phyloP scores from a whole-genome alignment of 306 rosid genomes.

The Sicyos baderoa region DNA sequence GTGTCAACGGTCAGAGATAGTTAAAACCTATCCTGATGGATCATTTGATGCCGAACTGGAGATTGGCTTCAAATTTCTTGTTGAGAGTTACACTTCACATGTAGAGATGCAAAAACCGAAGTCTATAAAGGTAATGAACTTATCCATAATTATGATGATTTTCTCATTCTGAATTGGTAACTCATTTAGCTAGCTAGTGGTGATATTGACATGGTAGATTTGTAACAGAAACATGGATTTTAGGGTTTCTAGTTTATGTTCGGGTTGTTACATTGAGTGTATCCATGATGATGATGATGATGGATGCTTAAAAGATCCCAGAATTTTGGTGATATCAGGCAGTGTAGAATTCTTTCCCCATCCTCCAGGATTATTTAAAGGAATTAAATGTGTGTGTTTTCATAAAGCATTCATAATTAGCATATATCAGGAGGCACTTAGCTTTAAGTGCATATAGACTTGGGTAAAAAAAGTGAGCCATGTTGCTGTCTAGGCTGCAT shows the following conservation, averaged over 20 bases:
- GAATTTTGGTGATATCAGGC: not conserved
- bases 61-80: slow-evolving; percentile 89
- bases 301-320: slow-evolving; percentile 3
- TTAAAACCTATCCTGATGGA: slow-evolving; percentile 58
- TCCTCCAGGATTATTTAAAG: not conserved
- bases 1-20: slow-evolving; percentile 76
- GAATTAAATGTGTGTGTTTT: not conserved
- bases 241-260: not conserved
- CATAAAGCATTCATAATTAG: not conserved
- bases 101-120: slow-evolving; percentile 66
- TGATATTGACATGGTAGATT: not conserved
- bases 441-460: not conserved
- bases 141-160: not conserved
- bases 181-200: not conserved
- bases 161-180: not conserved
- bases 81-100: slow-evolving; percentile 83
- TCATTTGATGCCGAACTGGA: slow-evolving; percentile 94
- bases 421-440: not conserved
- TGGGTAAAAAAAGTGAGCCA: not conserved
- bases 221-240: not conserved
- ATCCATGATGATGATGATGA: not conserved
- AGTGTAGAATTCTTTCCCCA: not conserved
- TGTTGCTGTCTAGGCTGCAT: not conserved
- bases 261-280: not conserved
- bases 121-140: slow-evolving; percentile 54